Conservation (phyloP, 2,329 filamentous ascomycete species). For the Fusarium sp. region DNA sequence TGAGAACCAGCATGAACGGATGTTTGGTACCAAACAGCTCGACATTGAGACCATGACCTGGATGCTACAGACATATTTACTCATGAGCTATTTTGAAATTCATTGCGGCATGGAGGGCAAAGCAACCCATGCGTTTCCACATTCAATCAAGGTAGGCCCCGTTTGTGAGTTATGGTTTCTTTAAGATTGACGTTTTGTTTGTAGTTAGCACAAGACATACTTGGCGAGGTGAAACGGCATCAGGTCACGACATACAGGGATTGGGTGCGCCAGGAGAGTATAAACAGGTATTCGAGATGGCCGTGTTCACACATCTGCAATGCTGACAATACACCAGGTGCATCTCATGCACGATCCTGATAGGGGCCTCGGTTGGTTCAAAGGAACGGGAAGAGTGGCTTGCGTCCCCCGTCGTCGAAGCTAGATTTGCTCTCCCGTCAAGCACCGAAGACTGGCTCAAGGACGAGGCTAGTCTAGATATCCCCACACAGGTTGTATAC, state of each 20-base stretch:
- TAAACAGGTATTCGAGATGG: background rate
- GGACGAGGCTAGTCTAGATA: background rate
- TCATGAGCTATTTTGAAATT: constrained; percentile 4
- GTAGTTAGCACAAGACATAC: background rate
- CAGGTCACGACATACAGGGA: background rate
- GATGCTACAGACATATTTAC: constrained; percentile 8
- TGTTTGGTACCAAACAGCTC: background rate
- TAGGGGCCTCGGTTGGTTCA: constrained; percentile 4
- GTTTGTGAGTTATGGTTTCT: background rate
- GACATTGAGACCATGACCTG: background rate
- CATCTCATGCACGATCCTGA: constrained; percentile 2
- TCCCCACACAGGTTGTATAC: background rate
- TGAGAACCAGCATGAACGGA: background rate
- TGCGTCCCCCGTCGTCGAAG: background rate
- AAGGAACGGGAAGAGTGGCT: constrained; percentile 5
- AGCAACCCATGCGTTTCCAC: background rate
- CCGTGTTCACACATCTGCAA: background rate
- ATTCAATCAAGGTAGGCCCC: background rate
- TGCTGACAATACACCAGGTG: background rate
- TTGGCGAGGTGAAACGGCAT: background rate
- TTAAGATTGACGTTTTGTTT: background rate
- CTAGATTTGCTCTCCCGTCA: constrained; percentile 1
- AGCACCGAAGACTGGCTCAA: constrained; percentile 1
- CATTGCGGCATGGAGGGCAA: constrained; percentile 2
- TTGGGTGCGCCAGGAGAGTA: background rate